Conservation (phyloP, 2,329 filamentous ascomycete genomes). For the Ophiostoma australiae region DNA sequence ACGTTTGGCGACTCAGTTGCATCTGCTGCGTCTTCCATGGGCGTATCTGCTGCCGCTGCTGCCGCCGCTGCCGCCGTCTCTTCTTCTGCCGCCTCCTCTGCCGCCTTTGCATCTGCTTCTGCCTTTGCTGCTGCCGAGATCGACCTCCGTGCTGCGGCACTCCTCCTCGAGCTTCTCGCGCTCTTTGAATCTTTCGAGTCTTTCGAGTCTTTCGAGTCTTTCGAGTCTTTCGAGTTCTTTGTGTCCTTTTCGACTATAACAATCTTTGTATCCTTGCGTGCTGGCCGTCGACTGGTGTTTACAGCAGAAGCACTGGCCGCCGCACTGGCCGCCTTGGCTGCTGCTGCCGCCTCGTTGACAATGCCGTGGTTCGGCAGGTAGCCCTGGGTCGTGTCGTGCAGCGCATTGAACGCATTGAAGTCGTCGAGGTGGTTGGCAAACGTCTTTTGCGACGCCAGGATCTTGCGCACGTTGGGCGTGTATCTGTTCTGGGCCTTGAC, state of each 20-base stretch:
- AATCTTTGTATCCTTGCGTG: constrained; percentile 19
- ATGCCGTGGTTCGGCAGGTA: constrained; percentile 29
- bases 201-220: background rate
- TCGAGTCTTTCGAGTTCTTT: background rate
- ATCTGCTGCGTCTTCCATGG: constrained; percentile 39
- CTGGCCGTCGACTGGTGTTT: constrained; percentile 19
- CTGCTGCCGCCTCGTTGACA: constrained; percentile 14
- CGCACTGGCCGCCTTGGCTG: constrained; percentile 11
- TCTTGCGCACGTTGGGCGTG: constrained; percentile 67
- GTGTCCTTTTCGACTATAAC: background rate
- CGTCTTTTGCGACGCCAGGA: constrained; percentile 74
- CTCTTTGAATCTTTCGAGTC: background rate
- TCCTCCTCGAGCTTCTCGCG: background rate
- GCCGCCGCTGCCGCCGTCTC: constrained; percentile 1
- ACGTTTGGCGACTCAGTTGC: background rate
- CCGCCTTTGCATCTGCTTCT: background rate
- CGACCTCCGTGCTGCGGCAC: constrained; percentile 16
- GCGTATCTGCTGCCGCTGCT: constrained; percentile 32
- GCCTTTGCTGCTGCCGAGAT: constrained; percentile 16
- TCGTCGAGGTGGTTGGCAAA: constrained; percentile 80
- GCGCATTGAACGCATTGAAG: constrained; percentile 60
- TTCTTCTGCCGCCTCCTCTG: background rate
- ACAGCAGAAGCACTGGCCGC: background rate
- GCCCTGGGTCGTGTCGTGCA: constrained; percentile 35
- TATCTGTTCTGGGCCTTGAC: constrained; percentile 49